These are phyloP conservation scores for Priceomyces haplophilus DNA, from an alignment of 805 yeast species.

Conservation along the genomic window DNA sequence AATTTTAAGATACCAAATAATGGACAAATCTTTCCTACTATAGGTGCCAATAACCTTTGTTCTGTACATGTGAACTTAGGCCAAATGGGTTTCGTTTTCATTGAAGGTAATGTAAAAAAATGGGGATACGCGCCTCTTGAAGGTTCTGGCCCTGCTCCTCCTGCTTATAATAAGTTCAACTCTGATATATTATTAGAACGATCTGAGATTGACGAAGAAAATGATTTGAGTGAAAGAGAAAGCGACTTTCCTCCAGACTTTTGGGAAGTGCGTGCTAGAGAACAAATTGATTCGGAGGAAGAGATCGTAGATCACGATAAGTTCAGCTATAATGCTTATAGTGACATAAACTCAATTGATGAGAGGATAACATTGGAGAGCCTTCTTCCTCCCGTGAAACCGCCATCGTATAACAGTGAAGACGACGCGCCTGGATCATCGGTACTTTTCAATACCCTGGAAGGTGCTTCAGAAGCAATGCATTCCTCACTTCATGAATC, in stretches of 20 bases:
- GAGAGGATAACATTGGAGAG: slow-evolving; percentile 43
- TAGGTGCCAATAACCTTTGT: slow-evolving; percentile 83
- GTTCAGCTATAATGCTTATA: slow-evolving; percentile 37
- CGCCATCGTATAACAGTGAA: slow-evolving; percentile 34
- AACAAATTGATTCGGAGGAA: slow-evolving; percentile 10
- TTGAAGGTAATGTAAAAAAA: slow-evolving; percentile 89
- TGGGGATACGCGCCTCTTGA: slow-evolving; percentile 94
- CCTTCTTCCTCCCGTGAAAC: slow-evolving; percentile 30
- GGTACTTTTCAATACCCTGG: slow-evolving; percentile 9
- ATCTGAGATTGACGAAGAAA: slow-evolving; percentile 51
- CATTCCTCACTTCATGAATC: too few relatives aligned
- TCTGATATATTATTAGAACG: slow-evolving; percentile 76
- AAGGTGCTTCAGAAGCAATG: too few relatives aligned
- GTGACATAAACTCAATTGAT: slow-evolving; percentile 35
- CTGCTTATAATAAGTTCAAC: slow-evolving; percentile 78
- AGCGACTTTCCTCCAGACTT: slow-evolving; percentile 57
- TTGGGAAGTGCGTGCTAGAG: slow-evolving; percentile 37
- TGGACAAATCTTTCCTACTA: slow-evolving; percentile 72
- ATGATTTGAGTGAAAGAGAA: slow-evolving; percentile 42
- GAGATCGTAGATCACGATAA: slow-evolving; percentile 23
- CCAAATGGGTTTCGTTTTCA: slow-evolving; percentile 82
- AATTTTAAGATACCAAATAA: slow-evolving; percentile 54
- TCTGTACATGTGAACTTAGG: slow-evolving; percentile 88
- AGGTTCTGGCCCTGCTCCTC: slow-evolving; percentile 90
- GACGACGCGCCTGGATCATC: slow-evolving; percentile 4